A percentile compares a stretch with the other conserved stretches of the same genome.
These are phyloP conservation scores for Zhuliangozyma parablackwelliae DNA, from an alignment of 1,139 yeast genomes.

Conservation along the genomic window DNA sequence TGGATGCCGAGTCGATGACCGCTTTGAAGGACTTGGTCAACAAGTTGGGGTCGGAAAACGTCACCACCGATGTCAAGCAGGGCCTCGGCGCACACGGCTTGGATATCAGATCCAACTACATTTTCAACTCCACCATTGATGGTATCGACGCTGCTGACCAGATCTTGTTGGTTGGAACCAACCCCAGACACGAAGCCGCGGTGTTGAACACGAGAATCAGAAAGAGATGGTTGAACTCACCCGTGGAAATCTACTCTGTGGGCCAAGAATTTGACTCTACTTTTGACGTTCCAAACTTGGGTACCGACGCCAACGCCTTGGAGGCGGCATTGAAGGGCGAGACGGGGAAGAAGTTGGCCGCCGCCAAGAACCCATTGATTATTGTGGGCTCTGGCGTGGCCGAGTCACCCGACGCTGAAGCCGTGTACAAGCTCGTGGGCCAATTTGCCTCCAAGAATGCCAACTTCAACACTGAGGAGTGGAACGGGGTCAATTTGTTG, in stretches of 20 bases:
- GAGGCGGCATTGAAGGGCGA: constrained; percentile 61
- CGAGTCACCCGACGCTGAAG: constrained; percentile 62
- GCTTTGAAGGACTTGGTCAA: constrained; percentile 78
- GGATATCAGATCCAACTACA: constrained; percentile 75
- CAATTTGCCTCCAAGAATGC: constrained; percentile 55
- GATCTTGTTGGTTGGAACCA: constrained; percentile 74
- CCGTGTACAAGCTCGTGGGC: constrained; percentile 60
- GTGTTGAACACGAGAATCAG: constrained; percentile 83
- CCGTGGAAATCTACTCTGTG: constrained; percentile 62
- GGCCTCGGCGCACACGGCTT: constrained; percentile 66
- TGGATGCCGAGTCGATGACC: constrained; percentile 80
- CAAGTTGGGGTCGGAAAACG: constrained; percentile 75
- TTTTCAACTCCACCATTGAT: constrained; percentile 74
- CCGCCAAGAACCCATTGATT: constrained; percentile 73
- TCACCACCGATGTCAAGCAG: constrained; percentile 65
- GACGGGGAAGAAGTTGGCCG: constrained; percentile 62
- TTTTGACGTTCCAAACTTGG: constrained; percentile 61
- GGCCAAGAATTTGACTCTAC: constrained; percentile 81
- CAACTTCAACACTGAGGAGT: constrained; percentile 64
- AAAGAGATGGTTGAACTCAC: constrained; percentile 72
- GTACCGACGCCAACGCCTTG: constrained; percentile 57
- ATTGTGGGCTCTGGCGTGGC: constrained; percentile 80
- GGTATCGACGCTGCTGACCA: constrained; percentile 84
- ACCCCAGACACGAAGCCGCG: constrained; percentile 90
- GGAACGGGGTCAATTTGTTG: constrained; percentile 80